Evolutionary conservation across 83 land plant species (phyloP).

Genomic region (Diphasiastrum complanatum): DNA sequence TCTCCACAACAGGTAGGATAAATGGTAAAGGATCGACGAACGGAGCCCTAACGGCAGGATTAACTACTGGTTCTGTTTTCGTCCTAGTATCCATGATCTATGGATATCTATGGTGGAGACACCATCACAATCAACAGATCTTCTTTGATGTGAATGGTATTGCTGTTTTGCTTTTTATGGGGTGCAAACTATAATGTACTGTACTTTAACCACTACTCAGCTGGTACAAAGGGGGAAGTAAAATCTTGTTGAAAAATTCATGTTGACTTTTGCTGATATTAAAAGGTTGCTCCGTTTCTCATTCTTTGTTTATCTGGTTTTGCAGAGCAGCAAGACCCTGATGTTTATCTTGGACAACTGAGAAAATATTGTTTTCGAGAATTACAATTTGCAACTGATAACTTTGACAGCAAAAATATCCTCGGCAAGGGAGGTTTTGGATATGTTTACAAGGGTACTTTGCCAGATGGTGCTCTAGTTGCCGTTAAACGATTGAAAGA

Average conservation of each 20-base stretch:
- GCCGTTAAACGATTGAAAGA: conserved; percentile 14
- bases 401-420: conserved; percentile 8
- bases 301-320: background rate
- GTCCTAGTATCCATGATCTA: background rate
- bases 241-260: background rate
- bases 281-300: background rate
- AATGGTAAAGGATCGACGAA: background rate
- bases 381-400: conserved; percentile 11
- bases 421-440: conserved; percentile 11
- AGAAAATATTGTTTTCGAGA: conserved; percentile 8
- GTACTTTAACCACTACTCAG: too few relatives aligned
- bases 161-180: too few relatives aligned
- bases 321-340: conserved; percentile 16
- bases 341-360: conserved; percentile 7
- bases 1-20: background rate
- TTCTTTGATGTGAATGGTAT: conserved; percentile 16
- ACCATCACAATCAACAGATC: conserved; percentile 6
- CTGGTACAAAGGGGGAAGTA: too few relatives aligned
- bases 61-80: background rate
- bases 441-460: conserved; percentile 8
- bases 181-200: too few relatives aligned
- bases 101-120: conserved; percentile 3
- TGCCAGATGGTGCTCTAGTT: conserved; percentile 7
- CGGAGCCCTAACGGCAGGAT: conserved; percentile 10
- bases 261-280: background rate